A percentile compares a stretch with the other conserved stretches of the same genome.
These are phyloP conservation scores for Stagonosporopsis tanaceti DNA, from an alignment of 2,329 filamentous ascomycete genomes.

Conservation along the genomic window DNA sequence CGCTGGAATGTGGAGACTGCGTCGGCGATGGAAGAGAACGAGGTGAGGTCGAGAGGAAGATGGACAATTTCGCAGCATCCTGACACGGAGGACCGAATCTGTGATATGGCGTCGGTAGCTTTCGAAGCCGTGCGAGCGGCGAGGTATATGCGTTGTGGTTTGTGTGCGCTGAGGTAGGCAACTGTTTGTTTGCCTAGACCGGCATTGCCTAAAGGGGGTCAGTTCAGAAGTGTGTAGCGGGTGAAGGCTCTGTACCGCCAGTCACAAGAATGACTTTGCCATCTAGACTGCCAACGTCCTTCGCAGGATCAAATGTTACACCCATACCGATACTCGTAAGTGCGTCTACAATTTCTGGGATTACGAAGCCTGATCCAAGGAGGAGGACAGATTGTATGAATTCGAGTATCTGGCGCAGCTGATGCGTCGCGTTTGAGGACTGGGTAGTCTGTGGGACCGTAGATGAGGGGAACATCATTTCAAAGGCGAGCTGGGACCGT, in stretches of 20 bases:
- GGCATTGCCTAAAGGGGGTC: conserved; percentile 48
- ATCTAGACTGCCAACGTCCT: conserved; percentile 34
- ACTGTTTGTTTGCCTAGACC: conserved; percentile 59
- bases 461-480: neutral
- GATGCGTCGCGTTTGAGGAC: neutral
- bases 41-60: conserved; percentile 54
- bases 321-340: conserved; percentile 24
- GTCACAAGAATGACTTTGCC: conserved; percentile 49
- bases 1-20: conserved; percentile 49
- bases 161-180: conserved; percentile 54
- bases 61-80: conserved; percentile 47
- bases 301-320: conserved; percentile 38
- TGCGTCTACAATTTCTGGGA: conserved; percentile 15
- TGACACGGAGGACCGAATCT: conserved; percentile 48
- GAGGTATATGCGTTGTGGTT: conserved; percentile 57
- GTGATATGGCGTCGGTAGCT: conserved; percentile 51
- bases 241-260: conserved; percentile 35
- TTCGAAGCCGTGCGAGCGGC: conserved; percentile 55
- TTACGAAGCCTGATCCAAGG: conserved; percentile 18
- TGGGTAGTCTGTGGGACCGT: neutral
- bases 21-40: conserved; percentile 50
- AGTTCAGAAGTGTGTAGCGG: neutral
- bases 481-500: neutral
- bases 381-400: conserved; percentile 9
- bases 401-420: neutral